Percentiles rank a stretch among this genome's conserved stretches.
These are phyloP conservation scores for Rehmannia glutinosa DNA, from an alignment of 257 asterid genomes.

Conservation along the genomic window DNA sequence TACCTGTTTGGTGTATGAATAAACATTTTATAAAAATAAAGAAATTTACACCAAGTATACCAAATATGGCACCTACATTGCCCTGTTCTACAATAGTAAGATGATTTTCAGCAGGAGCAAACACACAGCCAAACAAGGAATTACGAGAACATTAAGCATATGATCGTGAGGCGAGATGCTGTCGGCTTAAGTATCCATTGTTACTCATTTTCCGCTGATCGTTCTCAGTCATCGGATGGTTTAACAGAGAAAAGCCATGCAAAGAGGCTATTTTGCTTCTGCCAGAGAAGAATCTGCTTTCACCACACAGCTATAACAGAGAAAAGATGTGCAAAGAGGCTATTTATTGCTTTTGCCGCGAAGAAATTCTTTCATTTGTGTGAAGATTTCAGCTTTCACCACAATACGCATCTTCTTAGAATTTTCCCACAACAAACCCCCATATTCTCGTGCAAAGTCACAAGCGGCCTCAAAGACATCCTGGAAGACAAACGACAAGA, in stretches of 20 bases:
- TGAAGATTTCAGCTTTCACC: conserved; percentile 69
- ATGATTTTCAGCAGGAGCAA: no score
- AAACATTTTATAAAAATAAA: no score
- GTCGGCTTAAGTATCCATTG: not conserved
- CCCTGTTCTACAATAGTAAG: no score
- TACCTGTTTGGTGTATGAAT: no score
- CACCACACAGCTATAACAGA: no score
- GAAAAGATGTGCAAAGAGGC: not conserved
- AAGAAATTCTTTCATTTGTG: conserved; percentile 81
- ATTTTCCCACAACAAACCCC: conserved; percentile 76
- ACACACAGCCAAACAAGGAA: not conserved
- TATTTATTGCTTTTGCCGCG: conserved; percentile 58
- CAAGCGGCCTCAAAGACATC: conserved; percentile 86
- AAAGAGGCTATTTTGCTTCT: no score
- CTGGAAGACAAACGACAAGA: conserved; percentile 28
- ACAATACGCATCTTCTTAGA: conserved; percentile 73
- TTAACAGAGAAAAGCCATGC: not conserved
- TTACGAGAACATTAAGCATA: not conserved
- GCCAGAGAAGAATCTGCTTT: no score
- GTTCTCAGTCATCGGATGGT: not conserved
- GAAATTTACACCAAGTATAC: no score
- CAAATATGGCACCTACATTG: no score
- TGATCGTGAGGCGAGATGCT: not conserved
- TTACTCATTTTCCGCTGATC: not conserved
- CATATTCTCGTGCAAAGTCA: conserved; percentile 81